Evolutionary conservation across 768 basidiomycete species (phyloP), one percentile per base, ranked within the genome.

Genomic region (Boletus rubroflammeus): DNA sequence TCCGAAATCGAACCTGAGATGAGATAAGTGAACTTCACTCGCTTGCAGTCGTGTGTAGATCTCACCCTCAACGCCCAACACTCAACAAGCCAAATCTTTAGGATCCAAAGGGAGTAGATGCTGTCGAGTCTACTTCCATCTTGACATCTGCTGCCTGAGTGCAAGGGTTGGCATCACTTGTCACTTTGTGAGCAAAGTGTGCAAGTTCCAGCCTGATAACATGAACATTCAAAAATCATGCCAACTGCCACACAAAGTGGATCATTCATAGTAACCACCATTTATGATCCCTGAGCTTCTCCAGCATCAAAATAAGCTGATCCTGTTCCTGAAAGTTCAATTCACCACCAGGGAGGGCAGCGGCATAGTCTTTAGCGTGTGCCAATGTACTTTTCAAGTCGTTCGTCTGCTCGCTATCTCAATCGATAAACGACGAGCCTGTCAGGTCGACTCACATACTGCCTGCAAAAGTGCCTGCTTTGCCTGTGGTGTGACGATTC

Each of bases 91-190:
- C 23, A 28, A n/a, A n/a, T 31, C 7, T 6, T 48, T 70, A 74
- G 19, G 75, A 69, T 51, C 41, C 55, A 77, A 65, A 73, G 11
- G 87, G 87, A 4, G 87, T 89, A 4, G 87, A 88, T 26, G 87
- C 87, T 53, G 82, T 84, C 14, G 87, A 90, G 63, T 90, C 87
- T 36, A 89, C 69, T 59, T 88, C 87, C 80, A 87, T 86, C 56
- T 75, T 77, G 5, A 62, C 42, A 23, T 75, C 71, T 13, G 56
- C 59, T 3, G 57, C 55, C 6, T 65, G 65, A n/a, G 62, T 42
- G 14, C 59, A 62, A 25, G 62, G 34, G 5, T 67, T 59, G 8
- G 72, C 67, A 29, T 77, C 71, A 14, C 62, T 64, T 21, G 78
- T 62, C 19, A 74, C 73, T 50, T 71, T 73, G 14, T 74, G 67